Percentiles rank a stretch among this genome's conserved stretches.
Conservation (phyloP, 1,284 basidiomycete species). For the Abortiporus biennis region DNA sequence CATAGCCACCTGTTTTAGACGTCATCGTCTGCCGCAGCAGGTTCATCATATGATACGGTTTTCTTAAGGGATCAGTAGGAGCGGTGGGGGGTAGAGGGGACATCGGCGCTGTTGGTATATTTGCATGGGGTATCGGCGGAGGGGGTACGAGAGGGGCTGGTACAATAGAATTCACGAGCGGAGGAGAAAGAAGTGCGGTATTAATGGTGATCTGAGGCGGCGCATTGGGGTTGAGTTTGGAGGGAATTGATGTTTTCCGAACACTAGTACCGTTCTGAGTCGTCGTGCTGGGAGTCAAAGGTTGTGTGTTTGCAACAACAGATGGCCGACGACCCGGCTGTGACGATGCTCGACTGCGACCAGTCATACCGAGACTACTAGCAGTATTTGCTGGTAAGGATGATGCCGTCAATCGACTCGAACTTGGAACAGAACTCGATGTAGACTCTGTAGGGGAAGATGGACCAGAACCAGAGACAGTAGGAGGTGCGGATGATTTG, state of each 20-base stretch:
- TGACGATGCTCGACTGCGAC: constrained; percentile 59
- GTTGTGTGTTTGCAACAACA: constrained; percentile 23
- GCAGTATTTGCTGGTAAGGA: constrained; percentile 34
- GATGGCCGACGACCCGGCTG: constrained; percentile 64
- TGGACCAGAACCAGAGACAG: constrained; percentile 25
- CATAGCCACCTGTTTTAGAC: constrained; percentile 78
- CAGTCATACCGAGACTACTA: constrained; percentile 24
- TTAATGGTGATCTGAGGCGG: constrained; percentile 44
- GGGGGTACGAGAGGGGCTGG: constrained; percentile 40
- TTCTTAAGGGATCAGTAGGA: constrained; percentile 69
- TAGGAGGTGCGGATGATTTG: constrained; percentile 57
- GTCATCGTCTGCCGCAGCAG: constrained; percentile 78
- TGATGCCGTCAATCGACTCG: constrained; percentile 32
- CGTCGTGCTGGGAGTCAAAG: constrained; percentile 27
- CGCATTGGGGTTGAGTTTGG: constrained; percentile 46
- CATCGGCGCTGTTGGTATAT: constrained; percentile 64
- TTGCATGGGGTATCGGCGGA: constrained; percentile 42
- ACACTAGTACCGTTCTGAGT: constrained; percentile 23
- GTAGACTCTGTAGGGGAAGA: constrained; percentile 52
- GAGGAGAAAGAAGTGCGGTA: constrained; percentile 42
- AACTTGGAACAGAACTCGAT: constrained; percentile 30
- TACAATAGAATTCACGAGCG: constrained; percentile 20
- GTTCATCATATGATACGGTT: constrained; percentile 89
- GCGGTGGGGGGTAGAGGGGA: constrained; percentile 68
- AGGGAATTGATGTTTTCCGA: constrained; percentile 57